phyloP scores from a whole-genome alignment of 2,329 filamentous ascomycete genomes.

The Scedosporium aurantiacum region DNA sequence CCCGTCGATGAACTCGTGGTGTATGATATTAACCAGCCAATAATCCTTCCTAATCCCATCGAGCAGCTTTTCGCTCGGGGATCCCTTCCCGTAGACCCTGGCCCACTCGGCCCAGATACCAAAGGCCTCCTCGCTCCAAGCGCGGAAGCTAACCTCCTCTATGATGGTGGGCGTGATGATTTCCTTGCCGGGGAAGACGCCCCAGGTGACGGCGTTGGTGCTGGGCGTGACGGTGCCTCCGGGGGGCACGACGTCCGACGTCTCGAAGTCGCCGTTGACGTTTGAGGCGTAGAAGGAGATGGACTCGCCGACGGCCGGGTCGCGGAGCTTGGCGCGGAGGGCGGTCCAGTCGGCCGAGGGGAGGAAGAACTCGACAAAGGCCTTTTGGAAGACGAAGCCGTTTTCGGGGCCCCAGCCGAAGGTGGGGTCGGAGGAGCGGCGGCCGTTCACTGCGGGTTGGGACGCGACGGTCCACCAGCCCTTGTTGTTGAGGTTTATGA shows the following conservation, averaged over 20 bases:
- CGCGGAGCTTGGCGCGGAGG: conserved; percentile 52
- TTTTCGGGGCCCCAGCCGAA: conserved; percentile 91
- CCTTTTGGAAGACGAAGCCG: conserved; percentile 96
- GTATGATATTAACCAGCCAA: conserved; percentile 87
- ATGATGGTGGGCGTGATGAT: conserved; percentile 96
- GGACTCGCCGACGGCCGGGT: conserved; percentile 47
- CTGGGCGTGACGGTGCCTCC: conserved; percentile 28
- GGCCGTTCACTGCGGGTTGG: conserved; percentile 84
- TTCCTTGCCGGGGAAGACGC: conserved; percentile 88
- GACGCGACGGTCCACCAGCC: conserved; percentile 97
- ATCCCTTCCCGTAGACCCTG: conserved; percentile 68
- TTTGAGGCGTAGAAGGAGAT: conserved; percentile 87
- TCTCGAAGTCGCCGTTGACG: conserved; percentile 63
- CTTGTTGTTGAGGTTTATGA: conserved; percentile 63
- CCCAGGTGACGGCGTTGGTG: conserved; percentile 95
- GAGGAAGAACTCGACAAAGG: conserved; percentile 94
- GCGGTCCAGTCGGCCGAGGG: conserved; percentile 59
- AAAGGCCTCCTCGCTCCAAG: conserved; percentile 94
- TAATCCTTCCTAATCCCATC: conserved; percentile 55
- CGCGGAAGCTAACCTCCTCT: conserved; percentile 84
- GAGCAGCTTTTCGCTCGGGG: conserved; percentile 60
- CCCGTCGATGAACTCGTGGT: conserved; percentile 63
- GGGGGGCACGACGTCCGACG: conserved; percentile 38
- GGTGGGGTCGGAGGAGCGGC: conserved; percentile 61
- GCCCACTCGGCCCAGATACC: conserved; percentile 93